A percentile compares a stretch with the other conserved stretches of the same genome.
Evolutionary conservation across 345 rosid genomes (phyloP).

Genomic region (Psidium guajava): DNA sequence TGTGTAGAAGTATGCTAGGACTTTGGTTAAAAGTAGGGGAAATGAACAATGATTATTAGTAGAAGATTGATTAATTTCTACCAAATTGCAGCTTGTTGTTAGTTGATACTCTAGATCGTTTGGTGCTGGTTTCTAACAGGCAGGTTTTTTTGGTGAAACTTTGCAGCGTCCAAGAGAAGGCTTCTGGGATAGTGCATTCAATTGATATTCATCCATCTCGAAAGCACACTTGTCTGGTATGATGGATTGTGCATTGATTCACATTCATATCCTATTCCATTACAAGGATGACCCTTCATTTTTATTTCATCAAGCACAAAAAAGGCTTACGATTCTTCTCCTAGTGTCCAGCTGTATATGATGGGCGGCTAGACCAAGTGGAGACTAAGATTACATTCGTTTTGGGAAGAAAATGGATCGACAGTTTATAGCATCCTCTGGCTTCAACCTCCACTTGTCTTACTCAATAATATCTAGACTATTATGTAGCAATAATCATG

Average conservation of each 20-base stretch:
- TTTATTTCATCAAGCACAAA: background rate
- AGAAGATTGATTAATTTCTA: background rate
- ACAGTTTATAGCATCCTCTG: background rate
- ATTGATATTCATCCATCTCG: constrained; percentile 86
- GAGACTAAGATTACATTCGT: background rate
- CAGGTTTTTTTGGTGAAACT: background rate
- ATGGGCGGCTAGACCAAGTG: background rate
- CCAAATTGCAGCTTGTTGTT: background rate
- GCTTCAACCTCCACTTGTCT: background rate
- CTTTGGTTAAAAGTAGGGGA: background rate
- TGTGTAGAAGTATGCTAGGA: background rate
- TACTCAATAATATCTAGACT: background rate
- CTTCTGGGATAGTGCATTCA: constrained; percentile 68
- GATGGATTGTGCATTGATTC: background rate
- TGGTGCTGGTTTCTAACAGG: background rate
- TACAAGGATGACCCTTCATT: background rate
- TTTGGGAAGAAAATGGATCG: background rate
- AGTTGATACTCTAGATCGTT: background rate
- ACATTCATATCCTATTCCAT: background rate
- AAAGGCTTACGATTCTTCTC: background rate
- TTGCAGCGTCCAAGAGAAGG: constrained; percentile 57
- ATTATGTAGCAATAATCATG: background rate
- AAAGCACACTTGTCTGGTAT: constrained; percentile 83
- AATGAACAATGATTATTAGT: background rate
- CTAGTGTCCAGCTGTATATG: background rate